A percentile compares a stretch with the other conserved stretches of the same genome.
These are phyloP conservation scores for Arabidopsis thaliana DNA, from an alignment of 345 rosid genomes.

Conservation along the genomic window DNA sequence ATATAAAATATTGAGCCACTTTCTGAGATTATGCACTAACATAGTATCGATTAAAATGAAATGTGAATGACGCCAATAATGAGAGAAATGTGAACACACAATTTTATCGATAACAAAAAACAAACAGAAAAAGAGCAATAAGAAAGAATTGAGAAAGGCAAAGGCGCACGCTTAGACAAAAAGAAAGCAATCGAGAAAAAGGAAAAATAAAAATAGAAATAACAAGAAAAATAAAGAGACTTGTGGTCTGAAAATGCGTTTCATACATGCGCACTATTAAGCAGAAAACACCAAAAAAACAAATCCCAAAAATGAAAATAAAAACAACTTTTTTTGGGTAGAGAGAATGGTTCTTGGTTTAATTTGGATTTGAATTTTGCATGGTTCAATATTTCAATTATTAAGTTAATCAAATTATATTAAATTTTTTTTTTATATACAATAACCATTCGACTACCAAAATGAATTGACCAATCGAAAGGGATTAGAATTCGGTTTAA, in stretches of 20 bases:
- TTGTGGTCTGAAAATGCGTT: conserved; percentile 43
- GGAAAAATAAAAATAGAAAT: neutral
- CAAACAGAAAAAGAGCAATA: neutral
- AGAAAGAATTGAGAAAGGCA: conserved; percentile 30
- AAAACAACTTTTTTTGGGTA: neutral
- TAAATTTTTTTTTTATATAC: neutral
- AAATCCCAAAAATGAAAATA: neutral
- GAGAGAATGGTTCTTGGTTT: conserved; percentile 19
- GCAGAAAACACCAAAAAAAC: neutral
- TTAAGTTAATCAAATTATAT: neutral
- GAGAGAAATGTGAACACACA: conserved; percentile 29
- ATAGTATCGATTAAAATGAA: conserved; percentile 9
- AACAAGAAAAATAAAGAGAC: neutral
- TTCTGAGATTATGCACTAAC: conserved; percentile 13
- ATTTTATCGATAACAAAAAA: neutral
- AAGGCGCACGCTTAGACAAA: conserved; percentile 46
- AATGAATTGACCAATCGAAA: neutral
- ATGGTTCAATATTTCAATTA: neutral
- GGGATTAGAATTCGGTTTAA: neutral
- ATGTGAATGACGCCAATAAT: conserved; percentile 12
- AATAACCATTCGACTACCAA: too few relatives aligned
- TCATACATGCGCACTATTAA: conserved; percentile 45
- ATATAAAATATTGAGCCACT: conserved; percentile 11
- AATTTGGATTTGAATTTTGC: neutral
- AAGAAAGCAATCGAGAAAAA: conserved; percentile 34